phyloP scores from a whole-genome alignment of 2,329 filamentous ascomycete genomes.

The Zymoseptoria crescenta region DNA sequence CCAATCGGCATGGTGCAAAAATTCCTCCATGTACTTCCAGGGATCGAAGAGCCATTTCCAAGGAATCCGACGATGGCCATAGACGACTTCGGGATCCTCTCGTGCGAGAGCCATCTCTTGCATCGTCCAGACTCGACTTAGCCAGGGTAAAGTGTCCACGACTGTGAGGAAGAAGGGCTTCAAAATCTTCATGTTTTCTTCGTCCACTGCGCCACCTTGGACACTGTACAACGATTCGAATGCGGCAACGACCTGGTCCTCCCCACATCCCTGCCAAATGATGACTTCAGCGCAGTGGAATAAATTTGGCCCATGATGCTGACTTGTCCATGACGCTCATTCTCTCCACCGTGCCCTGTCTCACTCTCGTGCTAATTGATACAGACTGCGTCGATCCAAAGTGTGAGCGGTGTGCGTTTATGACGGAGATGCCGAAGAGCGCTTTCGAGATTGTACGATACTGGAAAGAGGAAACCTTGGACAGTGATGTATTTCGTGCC shows the following conservation, averaged over 20 bases:
- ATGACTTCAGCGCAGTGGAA: slow-evolving; percentile 1
- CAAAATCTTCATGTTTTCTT: too few relatives aligned
- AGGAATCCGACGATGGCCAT: too few relatives aligned
- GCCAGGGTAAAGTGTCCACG: not conserved
- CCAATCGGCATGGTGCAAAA: too few relatives aligned
- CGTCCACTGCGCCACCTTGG: too few relatives aligned
- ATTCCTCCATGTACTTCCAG: too few relatives aligned
- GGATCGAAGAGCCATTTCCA: too few relatives aligned
- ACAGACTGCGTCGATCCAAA: slow-evolving; percentile 12
- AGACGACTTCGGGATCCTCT: too few relatives aligned
- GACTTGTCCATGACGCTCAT: slow-evolving; percentile 5
- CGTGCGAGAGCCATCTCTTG: not conserved
- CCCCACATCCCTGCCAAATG: slow-evolving; percentile 4
- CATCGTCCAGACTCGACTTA: not conserved
- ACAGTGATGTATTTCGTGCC: not conserved
- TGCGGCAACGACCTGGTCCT: not conserved
- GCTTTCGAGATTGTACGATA: not conserved
- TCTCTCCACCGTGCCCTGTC: not conserved
- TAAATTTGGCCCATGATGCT: slow-evolving; percentile 7
- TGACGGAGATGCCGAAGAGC: slow-evolving; percentile 2
- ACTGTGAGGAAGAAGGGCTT: too few relatives aligned
- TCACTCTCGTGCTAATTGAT: slow-evolving; percentile 9
- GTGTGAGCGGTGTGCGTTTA: not conserved
- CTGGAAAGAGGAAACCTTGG: not conserved
- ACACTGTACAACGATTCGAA: too few relatives aligned